A percentile compares a stretch with the other conserved stretches of the same genome.
phyloP scores from a whole-genome alignment of 768 basidiomycete species.

The Auricularia heimuer region DNA sequence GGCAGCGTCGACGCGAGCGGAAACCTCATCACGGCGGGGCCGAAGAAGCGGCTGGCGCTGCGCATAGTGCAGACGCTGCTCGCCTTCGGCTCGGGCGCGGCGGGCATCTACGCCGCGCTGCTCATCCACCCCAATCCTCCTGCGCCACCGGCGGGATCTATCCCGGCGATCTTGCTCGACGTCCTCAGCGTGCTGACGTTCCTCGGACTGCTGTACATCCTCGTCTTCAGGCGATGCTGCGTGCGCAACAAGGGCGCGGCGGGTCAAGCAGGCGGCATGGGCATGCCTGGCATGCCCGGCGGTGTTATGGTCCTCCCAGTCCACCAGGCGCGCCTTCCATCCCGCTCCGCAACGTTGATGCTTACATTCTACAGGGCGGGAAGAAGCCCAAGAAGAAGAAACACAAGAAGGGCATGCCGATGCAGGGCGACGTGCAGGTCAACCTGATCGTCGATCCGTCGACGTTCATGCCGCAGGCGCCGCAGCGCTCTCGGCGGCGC shows the following conservation, averaged over 20 bases:
- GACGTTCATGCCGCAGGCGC: conserved; percentile 31
- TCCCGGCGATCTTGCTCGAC: conserved; percentile 49
- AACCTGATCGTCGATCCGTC: conserved; percentile 65
- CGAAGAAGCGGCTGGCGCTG: too few relatives aligned
- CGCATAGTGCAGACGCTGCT: too few relatives aligned
- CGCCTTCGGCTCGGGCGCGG: conserved; percentile 40
- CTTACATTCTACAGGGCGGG: too few relatives aligned
- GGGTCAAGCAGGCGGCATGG: conserved; percentile 11
- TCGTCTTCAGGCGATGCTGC: conserved; percentile 51
- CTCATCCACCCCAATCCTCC: conserved; percentile 42
- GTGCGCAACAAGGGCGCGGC: conserved; percentile 23
- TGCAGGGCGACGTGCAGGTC: conserved; percentile 47
- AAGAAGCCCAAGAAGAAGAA: conserved; percentile 35
- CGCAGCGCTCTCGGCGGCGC: conserved; percentile 25
- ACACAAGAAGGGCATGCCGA: conserved; percentile 21
- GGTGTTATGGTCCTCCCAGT: too few relatives aligned
- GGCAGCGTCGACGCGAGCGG: too few relatives aligned
- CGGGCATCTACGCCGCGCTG: conserved; percentile 53
- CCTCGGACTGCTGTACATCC: conserved; percentile 42
- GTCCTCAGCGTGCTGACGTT: conserved; percentile 44
- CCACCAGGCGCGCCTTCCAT: too few relatives aligned
- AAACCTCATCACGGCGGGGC: too few relatives aligned
- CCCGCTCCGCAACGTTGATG: too few relatives aligned
- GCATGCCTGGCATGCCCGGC: too few relatives aligned
- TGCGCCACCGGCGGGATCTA: conserved; percentile 46